phyloP scores from a whole-genome alignment of 371 early-diverging fungal genomes.

The Mucor mucedo region DNA sequence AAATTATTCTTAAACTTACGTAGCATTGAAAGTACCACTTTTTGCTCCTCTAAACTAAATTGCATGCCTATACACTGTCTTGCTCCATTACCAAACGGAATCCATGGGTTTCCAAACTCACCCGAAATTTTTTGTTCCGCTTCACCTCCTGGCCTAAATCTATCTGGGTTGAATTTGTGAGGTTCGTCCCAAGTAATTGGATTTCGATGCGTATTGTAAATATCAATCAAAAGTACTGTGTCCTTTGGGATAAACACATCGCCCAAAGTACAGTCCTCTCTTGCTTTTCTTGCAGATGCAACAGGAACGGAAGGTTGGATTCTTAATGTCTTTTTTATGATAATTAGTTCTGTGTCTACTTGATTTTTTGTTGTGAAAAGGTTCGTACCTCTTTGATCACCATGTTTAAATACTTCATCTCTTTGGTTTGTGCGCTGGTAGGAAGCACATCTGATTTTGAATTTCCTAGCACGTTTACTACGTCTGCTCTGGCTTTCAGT shows the following conservation, averaged over 20 bases:
- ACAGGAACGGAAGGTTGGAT: conserved; percentile 6
- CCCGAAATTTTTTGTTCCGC: conserved; percentile 25
- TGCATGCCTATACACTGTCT: conserved; percentile 66
- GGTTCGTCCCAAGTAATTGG: conserved; percentile 44
- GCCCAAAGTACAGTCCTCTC: conserved; percentile 14
- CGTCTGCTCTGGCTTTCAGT: conserved; percentile 16
- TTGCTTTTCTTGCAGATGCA: conserved; percentile 11
- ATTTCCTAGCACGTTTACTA: conserved; percentile 15
- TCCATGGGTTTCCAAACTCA: conserved; percentile 31
- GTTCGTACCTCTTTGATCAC: conserved; percentile 38
- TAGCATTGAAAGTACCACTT: conserved; percentile 55
- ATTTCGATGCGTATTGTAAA: conserved; percentile 28
- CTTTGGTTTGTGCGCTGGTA: conserved; percentile 39
- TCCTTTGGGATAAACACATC: conserved; percentile 16
- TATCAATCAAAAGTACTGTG: conserved; percentile 14
- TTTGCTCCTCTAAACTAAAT: conserved; percentile 60
- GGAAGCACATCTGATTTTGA: conserved; percentile 16
- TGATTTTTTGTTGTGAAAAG: not conserved
- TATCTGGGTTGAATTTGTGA: conserved; percentile 52
- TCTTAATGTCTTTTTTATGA: conserved; percentile 3
- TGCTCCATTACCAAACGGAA: conserved; percentile 58
- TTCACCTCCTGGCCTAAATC: conserved; percentile 45
- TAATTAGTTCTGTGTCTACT: too few species aligned
- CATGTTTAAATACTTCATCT: conserved; percentile 50
- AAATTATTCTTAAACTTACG: conserved; percentile 20